Conservation (phyloP, 2,329 filamentous ascomycete species). For the Alternaria gansuensis region DNA sequence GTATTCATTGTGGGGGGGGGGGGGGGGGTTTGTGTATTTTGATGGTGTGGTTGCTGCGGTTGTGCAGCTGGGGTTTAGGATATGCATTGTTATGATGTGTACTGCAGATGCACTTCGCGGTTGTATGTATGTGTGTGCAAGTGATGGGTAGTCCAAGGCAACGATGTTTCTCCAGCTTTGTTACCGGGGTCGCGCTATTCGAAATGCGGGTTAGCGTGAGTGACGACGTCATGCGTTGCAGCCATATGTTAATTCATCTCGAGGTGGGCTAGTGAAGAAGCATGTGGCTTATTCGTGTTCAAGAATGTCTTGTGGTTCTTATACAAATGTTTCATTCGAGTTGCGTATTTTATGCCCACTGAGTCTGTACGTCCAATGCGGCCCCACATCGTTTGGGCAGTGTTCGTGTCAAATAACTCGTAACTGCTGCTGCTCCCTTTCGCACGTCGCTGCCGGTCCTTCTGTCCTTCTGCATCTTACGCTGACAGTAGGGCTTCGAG, state of each 20-base stretch:
- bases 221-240: background rate
- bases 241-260: background rate
- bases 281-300: background rate
- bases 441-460: background rate
- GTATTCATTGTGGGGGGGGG: constrained; percentile 16
- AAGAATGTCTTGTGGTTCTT: background rate
- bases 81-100: background rate
- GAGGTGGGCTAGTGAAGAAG: background rate
- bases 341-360: background rate
- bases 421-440: background rate
- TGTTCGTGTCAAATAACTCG: background rate
- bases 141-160: constrained; percentile 3
- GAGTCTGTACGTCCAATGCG: background rate
- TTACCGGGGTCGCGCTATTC: background rate
- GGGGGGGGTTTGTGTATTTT: too few species aligned
- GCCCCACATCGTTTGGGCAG: background rate
- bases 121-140: background rate
- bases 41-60: background rate
- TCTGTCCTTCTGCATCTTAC: background rate
- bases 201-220: background rate
- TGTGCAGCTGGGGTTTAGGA: background rate
- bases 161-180: constrained; percentile 7
- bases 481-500: background rate
- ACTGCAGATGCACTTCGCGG: background rate
- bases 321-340: background rate